These are phyloP conservation scores for Striga asiatica DNA, from an alignment of 257 asterid genomes.

Conservation along the genomic window DNA sequence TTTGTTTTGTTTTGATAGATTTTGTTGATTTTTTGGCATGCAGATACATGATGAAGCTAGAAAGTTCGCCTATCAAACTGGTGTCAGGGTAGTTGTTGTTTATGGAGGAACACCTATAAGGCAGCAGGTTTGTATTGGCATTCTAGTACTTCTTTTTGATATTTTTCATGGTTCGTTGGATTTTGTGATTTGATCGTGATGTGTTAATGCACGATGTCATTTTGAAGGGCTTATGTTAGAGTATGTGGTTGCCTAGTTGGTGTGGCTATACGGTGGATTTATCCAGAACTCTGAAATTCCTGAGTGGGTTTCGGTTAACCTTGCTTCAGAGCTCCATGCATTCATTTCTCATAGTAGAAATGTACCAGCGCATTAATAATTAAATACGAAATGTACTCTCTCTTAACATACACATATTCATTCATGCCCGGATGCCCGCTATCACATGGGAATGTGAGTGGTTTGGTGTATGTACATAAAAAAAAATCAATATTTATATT, in stretches of 20 bases:
- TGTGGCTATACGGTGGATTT: constrained; percentile 10
- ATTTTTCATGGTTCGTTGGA: background rate
- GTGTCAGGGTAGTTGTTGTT: constrained; percentile 69
- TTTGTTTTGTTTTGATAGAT: background rate
- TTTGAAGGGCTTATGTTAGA: constrained; percentile 1
- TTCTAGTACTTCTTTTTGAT: background rate
- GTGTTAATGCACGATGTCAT: background rate
- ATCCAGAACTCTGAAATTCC: background rate
- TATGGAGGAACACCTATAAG: constrained; percentile 84
- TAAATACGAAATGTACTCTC: background rate
- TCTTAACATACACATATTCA: background rate
- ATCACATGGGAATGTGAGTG: background rate
- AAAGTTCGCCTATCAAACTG: constrained; percentile 66
- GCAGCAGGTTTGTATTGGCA: constrained; percentile 44
- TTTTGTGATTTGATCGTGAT: background rate
- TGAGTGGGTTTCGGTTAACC: constrained; percentile 1
- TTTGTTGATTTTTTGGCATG: constrained; percentile 12
- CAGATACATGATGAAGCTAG: constrained; percentile 83
- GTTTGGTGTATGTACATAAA: background rate
- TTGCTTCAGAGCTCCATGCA: background rate
- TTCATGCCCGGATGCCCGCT: background rate
- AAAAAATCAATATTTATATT: background rate
- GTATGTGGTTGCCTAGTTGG: background rate
- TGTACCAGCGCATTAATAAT: background rate
- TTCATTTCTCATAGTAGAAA: background rate